phyloP scores from a whole-genome alignment of 805 yeast genomes.

The Starmerella tilneyi region DNA sequence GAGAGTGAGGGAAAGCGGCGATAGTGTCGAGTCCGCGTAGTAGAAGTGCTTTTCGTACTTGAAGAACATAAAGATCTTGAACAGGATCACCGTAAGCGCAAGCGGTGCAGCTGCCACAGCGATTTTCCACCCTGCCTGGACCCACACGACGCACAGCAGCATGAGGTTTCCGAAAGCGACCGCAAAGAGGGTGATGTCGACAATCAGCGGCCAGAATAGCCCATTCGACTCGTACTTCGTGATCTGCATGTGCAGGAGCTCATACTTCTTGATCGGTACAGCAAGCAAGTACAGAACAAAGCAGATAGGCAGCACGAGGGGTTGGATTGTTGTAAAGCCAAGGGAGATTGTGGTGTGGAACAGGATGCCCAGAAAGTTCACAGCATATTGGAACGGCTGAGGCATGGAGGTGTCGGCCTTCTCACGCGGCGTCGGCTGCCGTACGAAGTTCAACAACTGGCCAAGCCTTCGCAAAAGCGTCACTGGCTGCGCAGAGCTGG shows the following conservation, averaged over 20 bases:
- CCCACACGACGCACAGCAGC: slow-evolving; percentile 33
- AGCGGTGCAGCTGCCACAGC: slow-evolving; percentile 31
- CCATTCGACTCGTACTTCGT: slow-evolving; percentile 35
- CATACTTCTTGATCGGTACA: slow-evolving; percentile 31
- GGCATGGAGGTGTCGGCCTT: slow-evolving; percentile 29
- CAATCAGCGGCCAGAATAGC: slow-evolving; percentile 31
- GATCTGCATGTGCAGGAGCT: slow-evolving; percentile 30
- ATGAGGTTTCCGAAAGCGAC: slow-evolving; percentile 32
- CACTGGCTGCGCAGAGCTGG: slow-evolving; percentile 29
- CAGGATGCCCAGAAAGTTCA: slow-evolving; percentile 29
- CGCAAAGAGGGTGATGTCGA: slow-evolving; percentile 31
- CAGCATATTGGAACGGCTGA: slow-evolving; percentile 31
- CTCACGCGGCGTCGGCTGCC: slow-evolving; percentile 30
- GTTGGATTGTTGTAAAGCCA: slow-evolving; percentile 34
- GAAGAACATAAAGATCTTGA: slow-evolving; percentile 24
- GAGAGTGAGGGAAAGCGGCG: not conserved
- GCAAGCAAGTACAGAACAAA: slow-evolving; percentile 29
- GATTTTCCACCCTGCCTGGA: slow-evolving; percentile 31
- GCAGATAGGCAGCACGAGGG: slow-evolving; percentile 30
- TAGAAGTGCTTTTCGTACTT: slow-evolving; percentile 19
- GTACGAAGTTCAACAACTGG: slow-evolving; percentile 8
- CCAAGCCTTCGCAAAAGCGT: slow-evolving; percentile 25
- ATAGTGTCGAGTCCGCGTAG: slow-evolving; percentile 15
- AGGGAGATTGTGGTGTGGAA: slow-evolving; percentile 33
- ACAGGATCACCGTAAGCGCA: slow-evolving; percentile 26